Conservation (phyloP, 129 eudicot species). For the Chrysanthemum seticuspe region DNA sequence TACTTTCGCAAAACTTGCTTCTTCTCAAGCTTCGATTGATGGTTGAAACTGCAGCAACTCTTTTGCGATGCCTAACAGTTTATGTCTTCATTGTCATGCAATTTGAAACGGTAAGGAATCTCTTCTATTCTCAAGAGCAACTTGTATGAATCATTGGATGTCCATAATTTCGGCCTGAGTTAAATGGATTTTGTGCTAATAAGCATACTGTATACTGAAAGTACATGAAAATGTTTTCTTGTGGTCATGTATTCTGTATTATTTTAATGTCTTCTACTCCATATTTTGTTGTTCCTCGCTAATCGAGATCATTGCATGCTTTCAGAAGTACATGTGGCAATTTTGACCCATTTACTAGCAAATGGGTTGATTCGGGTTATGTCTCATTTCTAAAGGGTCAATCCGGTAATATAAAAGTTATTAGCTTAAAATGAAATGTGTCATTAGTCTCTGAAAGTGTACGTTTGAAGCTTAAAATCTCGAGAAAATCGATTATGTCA, state of each 20-base stretch:
- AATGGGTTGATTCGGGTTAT: not conserved
- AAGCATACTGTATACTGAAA: conserved; percentile 10
- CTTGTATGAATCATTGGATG: conserved; percentile 12
- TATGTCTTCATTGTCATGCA: conserved; percentile 63
- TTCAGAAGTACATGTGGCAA: too few relatives aligned
- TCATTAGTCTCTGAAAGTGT: not conserved
- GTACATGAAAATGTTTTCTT: not conserved
- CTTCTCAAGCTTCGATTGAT: conserved; percentile 80
- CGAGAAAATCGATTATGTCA: not conserved
- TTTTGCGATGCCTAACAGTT: conserved; percentile 66
- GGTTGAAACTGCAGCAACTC: conserved; percentile 84
- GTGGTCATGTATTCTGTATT: conserved; percentile 9
- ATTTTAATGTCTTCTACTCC: conserved; percentile 5
- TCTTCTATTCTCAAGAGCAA: conserved; percentile 9
- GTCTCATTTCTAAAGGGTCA: not conserved
- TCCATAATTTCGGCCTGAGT: not conserved
- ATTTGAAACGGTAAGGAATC: conserved; percentile 52
- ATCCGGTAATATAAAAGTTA: not conserved
- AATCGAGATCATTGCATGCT: too few relatives aligned
- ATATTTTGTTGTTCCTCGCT: not conserved
- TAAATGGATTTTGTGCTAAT: conserved; percentile 19
- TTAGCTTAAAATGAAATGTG: not conserved
- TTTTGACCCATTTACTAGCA: not conserved
- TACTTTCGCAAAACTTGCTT: conserved; percentile 81
- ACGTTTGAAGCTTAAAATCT: not conserved